phyloP scores from a whole-genome alignment of 2,329 filamentous ascomycete genomes.

The Fusarium mangiferae region DNA sequence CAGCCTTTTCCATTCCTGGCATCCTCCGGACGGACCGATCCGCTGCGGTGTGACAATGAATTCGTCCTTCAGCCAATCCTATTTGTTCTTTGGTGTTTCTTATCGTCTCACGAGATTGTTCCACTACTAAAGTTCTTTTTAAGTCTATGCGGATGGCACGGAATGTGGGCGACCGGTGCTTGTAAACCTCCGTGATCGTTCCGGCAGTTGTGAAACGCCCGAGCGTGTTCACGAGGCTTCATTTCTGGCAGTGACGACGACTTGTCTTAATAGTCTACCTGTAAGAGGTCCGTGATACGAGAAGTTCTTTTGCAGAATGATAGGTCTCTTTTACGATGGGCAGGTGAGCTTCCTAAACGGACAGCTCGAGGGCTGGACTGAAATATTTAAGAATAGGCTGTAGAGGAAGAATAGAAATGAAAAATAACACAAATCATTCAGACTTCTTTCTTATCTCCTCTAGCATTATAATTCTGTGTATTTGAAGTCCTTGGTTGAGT shows the following conservation, averaged over 20 bases:
- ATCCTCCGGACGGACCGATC: background rate
- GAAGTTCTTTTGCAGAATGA: background rate
- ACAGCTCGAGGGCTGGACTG: background rate
- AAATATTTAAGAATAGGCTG: background rate
- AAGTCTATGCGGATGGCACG: background rate
- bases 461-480: background rate
- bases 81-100: background rate
- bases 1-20: background rate
- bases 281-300: background rate
- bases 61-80: background rate
- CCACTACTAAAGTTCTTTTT: background rate
- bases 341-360: background rate
- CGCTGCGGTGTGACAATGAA: background rate
- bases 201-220: background rate
- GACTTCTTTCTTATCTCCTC: accelerated
- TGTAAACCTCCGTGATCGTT: background rate
- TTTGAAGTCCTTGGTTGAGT: background rate
- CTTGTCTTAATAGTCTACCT: background rate
- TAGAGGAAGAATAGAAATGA: accelerated
- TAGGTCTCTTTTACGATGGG: background rate
- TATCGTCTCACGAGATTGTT: background rate
- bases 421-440: background rate
- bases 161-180: background rate
- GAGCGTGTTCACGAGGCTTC: background rate
- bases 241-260: background rate